Conservation (phyloP, 805 yeast genomes). For the Soucietia sequanensis region DNA sequence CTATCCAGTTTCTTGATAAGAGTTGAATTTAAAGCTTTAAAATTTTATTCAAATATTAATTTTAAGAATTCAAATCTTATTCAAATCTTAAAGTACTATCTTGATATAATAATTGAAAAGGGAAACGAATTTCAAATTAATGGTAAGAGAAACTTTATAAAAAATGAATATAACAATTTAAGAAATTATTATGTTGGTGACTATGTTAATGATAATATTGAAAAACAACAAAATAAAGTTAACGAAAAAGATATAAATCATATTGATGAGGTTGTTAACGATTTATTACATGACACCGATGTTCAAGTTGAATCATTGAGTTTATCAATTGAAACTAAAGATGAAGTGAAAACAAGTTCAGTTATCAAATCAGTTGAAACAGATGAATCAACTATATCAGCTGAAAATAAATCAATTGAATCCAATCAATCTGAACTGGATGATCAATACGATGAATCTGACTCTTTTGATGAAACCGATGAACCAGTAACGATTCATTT, state of each 20-base stretch:
- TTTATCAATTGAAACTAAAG: not conserved
- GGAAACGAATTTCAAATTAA: too few relatives aligned
- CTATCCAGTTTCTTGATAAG: too few relatives aligned
- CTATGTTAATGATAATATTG: too few relatives aligned
- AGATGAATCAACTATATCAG: slow-evolving; percentile 1
- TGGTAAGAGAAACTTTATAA: slow-evolving; percentile 22
- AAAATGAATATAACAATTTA: slow-evolving; percentile 24
- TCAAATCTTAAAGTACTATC: too few relatives aligned
- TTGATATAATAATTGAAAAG: too few relatives aligned
- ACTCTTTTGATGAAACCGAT: slow-evolving; percentile 10
- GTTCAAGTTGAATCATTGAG: slow-evolving; percentile 4
- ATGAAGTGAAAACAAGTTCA: slow-evolving; percentile 3
- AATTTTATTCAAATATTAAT: too few relatives aligned
- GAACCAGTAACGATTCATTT: slow-evolving; percentile 19
- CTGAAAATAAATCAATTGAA: not conserved
- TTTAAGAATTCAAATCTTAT: too few relatives aligned
- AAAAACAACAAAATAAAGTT: too few relatives aligned
- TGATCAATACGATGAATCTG: slow-evolving; percentile 6
- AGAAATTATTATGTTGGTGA: slow-evolving; percentile 17
- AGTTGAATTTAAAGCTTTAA: too few relatives aligned
- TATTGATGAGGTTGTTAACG: slow-evolving; percentile 19
- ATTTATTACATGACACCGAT: slow-evolving; percentile 19
- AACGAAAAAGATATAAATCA: too few relatives aligned
- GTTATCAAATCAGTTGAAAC: slow-evolving; percentile 2
- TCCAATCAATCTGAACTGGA: too few relatives aligned